A percentile compares a stretch with the other conserved stretches of the same genome.
Conservation (phyloP, 1,284 basidiomycete genomes). For the Trichosporon coremiiforme region DNA sequence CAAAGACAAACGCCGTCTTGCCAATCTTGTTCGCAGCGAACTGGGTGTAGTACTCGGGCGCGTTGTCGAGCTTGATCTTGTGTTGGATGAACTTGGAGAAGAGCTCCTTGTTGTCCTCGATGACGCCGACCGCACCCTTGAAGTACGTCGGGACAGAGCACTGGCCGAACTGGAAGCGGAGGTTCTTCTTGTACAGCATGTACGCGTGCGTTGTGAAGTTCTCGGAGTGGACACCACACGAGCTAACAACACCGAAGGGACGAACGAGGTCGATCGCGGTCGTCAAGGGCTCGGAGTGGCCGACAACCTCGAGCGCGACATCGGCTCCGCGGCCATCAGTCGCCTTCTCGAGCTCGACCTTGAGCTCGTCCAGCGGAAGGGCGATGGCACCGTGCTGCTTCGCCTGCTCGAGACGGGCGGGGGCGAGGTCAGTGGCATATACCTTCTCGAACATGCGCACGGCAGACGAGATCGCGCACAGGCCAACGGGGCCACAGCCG, state of each 20-base stretch:
- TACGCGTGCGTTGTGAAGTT: conserved; percentile 55
- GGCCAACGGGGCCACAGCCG: conserved; percentile 58
- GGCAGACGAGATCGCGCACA: conserved; percentile 57
- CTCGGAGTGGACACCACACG: conserved; percentile 72
- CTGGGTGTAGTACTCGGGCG: conserved; percentile 49
- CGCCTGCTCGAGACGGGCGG: conserved; percentile 36
- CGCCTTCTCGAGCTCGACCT: conserved; percentile 36
- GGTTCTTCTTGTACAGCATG: conserved; percentile 18
- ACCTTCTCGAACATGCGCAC: conserved; percentile 50
- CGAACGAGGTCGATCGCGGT: conserved; percentile 76
- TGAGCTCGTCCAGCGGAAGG: conserved; percentile 38
- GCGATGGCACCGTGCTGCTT: conserved; percentile 54
- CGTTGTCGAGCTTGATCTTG: conserved; percentile 45
- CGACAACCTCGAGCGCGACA: conserved; percentile 68
- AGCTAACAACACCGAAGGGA: conserved; percentile 75
- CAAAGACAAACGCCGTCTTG: conserved; percentile 50
- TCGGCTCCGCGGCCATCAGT: conserved; percentile 57
- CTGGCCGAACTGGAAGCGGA: conserved; percentile 62
- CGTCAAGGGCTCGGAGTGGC: conserved; percentile 68
- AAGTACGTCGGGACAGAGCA: conserved; percentile 82
- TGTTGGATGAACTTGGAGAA: conserved; percentile 51
- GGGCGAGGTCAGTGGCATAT: conserved; percentile 43
- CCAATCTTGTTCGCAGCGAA: conserved; percentile 51
- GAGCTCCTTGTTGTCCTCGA: conserved; percentile 55
- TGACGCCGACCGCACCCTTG: conserved; percentile 69